phyloP scores from a whole-genome alignment of 1,284 basidiomycete species.

The Tilletia indica region DNA sequence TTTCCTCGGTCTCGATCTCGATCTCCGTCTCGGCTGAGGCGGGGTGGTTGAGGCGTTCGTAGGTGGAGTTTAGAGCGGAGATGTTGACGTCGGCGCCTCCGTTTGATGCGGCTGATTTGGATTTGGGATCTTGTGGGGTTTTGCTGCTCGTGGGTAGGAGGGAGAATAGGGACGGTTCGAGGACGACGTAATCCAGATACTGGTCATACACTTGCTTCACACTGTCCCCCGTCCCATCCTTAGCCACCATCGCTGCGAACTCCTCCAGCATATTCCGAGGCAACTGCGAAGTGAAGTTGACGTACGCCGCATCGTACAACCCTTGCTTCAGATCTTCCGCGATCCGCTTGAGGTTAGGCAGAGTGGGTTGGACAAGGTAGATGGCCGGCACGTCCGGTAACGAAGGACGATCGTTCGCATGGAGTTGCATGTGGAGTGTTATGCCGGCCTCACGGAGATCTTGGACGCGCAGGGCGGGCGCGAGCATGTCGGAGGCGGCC shows the following conservation, averaged over 20 bases:
- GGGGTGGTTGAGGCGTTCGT: conserved; percentile 88
- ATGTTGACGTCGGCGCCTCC: not conserved
- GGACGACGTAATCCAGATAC: conserved; percentile 93
- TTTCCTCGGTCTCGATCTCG: conserved; percentile 86
- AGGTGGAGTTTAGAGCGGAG: conserved; percentile 58
- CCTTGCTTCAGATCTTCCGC: conserved; percentile 69
- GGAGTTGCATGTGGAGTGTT: conserved; percentile 95
- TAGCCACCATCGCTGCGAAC: conserved; percentile 81
- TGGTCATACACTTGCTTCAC: conserved; percentile 61
- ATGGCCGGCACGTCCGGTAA: conserved; percentile 93
- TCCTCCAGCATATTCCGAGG: conserved; percentile 87
- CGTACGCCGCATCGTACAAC: conserved; percentile 87
- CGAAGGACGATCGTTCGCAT: conserved; percentile 75
- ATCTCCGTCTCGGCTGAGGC: conserved; percentile 84
- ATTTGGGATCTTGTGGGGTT: conserved; percentile 39
- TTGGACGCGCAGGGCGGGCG: conserved; percentile 90
- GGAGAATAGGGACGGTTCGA: conserved; percentile 91
- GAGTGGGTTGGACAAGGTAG: conserved; percentile 91
- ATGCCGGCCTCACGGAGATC: conserved; percentile 94
- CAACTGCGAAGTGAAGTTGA: conserved; percentile 92
- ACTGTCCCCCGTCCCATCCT: conserved; percentile 74
- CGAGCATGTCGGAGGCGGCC: conserved; percentile 90
- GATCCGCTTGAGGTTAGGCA: conserved; percentile 73
- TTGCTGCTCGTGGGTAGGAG: conserved; percentile 64
- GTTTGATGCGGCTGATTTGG: not conserved